Evolutionary conservation across 768 basidiomycete genomes (phyloP).

Genomic region (Termitomyces sp.): DNA sequence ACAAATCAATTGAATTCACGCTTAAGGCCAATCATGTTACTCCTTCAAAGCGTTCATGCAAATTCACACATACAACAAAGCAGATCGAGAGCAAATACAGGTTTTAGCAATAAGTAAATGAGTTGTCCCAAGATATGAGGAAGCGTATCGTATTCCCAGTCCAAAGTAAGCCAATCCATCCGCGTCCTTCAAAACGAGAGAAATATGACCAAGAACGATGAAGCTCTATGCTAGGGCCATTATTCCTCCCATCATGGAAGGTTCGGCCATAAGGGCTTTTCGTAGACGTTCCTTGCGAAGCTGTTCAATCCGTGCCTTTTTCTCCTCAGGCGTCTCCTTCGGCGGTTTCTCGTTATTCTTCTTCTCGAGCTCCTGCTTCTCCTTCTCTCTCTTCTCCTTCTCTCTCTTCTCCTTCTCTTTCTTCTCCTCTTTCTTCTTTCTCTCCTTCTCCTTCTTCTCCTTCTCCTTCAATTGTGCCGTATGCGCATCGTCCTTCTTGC

Average conservation of each 20-base stretch:
- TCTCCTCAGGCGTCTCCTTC: slow-evolving; percentile 18
- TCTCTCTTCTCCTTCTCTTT: slow-evolving; percentile 31
- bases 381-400: slow-evolving; percentile 36
- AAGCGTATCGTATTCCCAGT: slow-evolving; percentile 5
- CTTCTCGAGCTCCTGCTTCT: slow-evolving; percentile 29
- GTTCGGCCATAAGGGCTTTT: slow-evolving; percentile 12
- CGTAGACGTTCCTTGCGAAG: slow-evolving; percentile 2
- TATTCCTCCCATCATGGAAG: slow-evolving; percentile 17
- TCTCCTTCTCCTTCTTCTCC: slow-evolving; percentile 34
- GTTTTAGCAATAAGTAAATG: slow-evolving; percentile 7
- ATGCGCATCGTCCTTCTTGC: slow-evolving; percentile 15
- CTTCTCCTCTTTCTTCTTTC: slow-evolving; percentile 31
- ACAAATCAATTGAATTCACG: neutral
- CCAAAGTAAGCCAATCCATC: neutral
- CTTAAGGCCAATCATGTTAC: neutral
- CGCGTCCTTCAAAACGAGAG: neutral
- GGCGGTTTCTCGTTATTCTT: slow-evolving; percentile 23
- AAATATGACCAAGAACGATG: neutral
- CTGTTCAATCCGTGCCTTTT: slow-evolving; percentile 13
- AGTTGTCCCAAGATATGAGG: slow-evolving; percentile 3
- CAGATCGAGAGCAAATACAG: slow-evolving; percentile 6
- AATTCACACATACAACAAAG: neutral
- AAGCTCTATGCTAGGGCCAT: slow-evolving; percentile 12
- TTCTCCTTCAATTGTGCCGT: neutral
- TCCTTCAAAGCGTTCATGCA: neutral